Conservation (phyloP, 1,284 basidiomycete species). For the Cyathus olla region DNA sequence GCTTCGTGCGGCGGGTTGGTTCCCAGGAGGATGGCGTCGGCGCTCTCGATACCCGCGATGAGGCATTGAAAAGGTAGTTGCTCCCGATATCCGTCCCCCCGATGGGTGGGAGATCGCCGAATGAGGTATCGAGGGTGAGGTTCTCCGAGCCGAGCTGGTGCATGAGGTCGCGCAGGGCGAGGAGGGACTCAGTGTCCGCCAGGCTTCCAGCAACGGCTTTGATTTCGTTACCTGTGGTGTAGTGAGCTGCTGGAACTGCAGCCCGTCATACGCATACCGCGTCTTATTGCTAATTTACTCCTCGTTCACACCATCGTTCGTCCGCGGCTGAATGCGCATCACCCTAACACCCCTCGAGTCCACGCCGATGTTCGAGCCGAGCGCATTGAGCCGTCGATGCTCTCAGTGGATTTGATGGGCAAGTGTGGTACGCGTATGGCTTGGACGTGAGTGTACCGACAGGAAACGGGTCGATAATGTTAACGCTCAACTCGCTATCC, state of each 20-base stretch:
- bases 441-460: conserved; percentile 99
- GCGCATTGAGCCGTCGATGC: conserved; percentile 97
- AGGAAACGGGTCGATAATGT: conserved; percentile 96
- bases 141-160: conserved; percentile 98
- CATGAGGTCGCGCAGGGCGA: conserved; percentile 94
- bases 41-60: conserved; percentile 91
- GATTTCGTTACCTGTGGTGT: conserved; percentile 95
- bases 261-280: conserved; percentile 95
- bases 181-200: conserved; percentile 95
- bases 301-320: conserved; percentile 99
- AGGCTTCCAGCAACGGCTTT: conserved; percentile 94
- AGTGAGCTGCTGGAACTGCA: conserved; percentile 96
- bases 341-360: conserved; percentile 97
- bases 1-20: conserved; percentile 99
- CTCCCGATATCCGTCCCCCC: conserved; percentile 93
- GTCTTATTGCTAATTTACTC: conserved; percentile 99
- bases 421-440: conserved; percentile 96
- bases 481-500: conserved; percentile 98
- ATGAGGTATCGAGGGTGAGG: conserved; percentile 82
- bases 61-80: conserved; percentile 98
- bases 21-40: conserved; percentile 95
- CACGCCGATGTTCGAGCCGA: conserved; percentile 97
- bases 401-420: conserved; percentile 98
- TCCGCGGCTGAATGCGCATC: conserved; percentile 96
- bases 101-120: conserved; percentile 75